Percentiles rank a stretch among this genome's conserved stretches.
Conservation (phyloP, 208 protist species). For the Angomonas ambiguus region DNA sequence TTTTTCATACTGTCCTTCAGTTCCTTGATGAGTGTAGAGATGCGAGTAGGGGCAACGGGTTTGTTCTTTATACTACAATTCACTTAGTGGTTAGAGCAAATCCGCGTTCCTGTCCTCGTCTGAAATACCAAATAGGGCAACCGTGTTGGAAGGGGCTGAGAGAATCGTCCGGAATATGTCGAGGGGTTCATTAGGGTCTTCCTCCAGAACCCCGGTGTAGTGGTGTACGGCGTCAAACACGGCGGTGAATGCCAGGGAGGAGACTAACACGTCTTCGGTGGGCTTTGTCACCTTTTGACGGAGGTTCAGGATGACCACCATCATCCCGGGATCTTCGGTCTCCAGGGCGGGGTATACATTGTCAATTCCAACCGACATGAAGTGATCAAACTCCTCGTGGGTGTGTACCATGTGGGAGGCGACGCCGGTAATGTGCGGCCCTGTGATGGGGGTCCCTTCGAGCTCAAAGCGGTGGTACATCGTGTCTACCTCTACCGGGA, state of each 20-base stretch:
- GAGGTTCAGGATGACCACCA: conserved; percentile 61
- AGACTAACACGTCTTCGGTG: conserved; percentile 55
- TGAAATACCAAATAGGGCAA: conserved; percentile 58
- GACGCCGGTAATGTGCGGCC: conserved; percentile 38
- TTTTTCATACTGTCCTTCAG: conserved; percentile 50
- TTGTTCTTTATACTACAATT: conserved; percentile 47
- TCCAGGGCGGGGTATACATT: conserved; percentile 61
- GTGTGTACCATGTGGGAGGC: conserved; percentile 45
- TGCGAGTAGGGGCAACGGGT: conserved; percentile 43
- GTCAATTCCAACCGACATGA: conserved; percentile 60
- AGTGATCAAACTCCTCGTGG: conserved; percentile 57
- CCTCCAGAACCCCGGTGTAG: conserved; percentile 44
- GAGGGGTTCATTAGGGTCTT: conserved; percentile 41
- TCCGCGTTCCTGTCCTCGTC: conserved; percentile 64
- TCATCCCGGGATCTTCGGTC: conserved; percentile 67
- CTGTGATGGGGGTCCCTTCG: conserved; percentile 49
- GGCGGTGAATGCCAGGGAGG: conserved; percentile 56
- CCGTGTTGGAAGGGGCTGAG: conserved; percentile 40
- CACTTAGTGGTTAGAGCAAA: conserved; percentile 42
- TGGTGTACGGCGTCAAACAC: conserved; percentile 74
- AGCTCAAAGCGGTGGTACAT: conserved; percentile 59
- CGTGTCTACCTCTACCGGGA: conserved; percentile 45
- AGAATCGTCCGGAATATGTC: conserved; percentile 59
- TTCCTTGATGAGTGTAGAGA: conserved; percentile 43
- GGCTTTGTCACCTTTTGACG: conserved; percentile 41